phyloP scores from a whole-genome alignment of 1,139 yeast genomes.

The Suhomyces bolitotheri region DNA sequence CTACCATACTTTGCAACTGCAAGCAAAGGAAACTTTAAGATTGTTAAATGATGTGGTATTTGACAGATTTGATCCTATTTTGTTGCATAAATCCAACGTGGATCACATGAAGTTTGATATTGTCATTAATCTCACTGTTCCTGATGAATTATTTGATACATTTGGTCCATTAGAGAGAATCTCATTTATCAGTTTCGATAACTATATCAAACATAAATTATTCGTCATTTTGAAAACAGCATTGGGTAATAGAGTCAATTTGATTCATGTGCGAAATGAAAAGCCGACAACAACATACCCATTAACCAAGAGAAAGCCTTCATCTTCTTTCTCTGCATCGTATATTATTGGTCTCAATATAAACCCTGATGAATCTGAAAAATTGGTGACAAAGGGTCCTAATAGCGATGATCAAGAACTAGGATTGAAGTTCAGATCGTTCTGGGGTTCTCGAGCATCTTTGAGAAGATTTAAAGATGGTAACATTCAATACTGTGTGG shows the following conservation, averaged over 20 bases:
- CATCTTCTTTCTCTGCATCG: constrained; percentile 30
- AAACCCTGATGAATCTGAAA: constrained; percentile 76
- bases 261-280: constrained; percentile 42
- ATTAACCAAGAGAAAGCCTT: constrained; percentile 59
- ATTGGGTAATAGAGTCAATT: constrained; percentile 62
- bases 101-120: constrained; percentile 68
- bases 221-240: constrained; percentile 62
- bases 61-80: constrained; percentile 86
- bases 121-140: constrained; percentile 50
- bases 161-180: constrained; percentile 77
- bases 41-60: constrained; percentile 75
- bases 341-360: constrained; percentile 64
- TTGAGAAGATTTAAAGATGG: constrained; percentile 92
- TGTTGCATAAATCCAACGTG: constrained; percentile 60
- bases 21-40: constrained; percentile 67
- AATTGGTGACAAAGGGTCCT: constrained; percentile 85
- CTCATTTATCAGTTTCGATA: constrained; percentile 68
- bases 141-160: constrained; percentile 39
- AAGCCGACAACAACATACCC: constrained; percentile 37
- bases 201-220: constrained; percentile 61
- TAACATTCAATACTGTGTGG: constrained; percentile 81
- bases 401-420: constrained; percentile 59
- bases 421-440: constrained; percentile 65
- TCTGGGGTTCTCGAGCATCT: constrained; percentile 89
- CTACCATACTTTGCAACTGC: constrained; percentile 58